phyloP scores from a whole-genome alignment of 164 flowering plant genomes.

The Vitis vinifera region DNA sequence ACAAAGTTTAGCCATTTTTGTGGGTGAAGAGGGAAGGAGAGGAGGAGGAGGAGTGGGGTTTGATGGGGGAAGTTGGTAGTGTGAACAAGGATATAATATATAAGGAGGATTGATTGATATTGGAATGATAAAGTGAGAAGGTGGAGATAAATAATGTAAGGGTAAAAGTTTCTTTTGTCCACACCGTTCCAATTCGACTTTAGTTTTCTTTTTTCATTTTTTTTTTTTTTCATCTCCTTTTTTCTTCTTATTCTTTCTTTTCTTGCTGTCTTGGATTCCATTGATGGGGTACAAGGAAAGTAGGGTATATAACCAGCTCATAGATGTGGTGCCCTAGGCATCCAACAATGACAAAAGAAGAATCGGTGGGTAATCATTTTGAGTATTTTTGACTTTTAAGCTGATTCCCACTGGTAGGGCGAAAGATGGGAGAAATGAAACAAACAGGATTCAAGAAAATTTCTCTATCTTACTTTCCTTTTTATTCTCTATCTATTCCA shows the following conservation, averaged over 20 bases:
- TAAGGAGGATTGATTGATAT: neutral
- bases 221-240: constrained; percentile 10
- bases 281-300: constrained; percentile 33
- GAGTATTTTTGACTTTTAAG: constrained; percentile 1
- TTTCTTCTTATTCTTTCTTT: constrained; percentile 4
- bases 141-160: neutral
- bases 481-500: too few species aligned
- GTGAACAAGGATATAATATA: neutral
- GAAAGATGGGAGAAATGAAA: too few species aligned
- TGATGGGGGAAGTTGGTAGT: constrained; percentile 3
- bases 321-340: constrained; percentile 16
- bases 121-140: neutral
- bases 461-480: too few species aligned
- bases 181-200: constrained; percentile 12
- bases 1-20: constrained; percentile 27
- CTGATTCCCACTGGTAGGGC: neutral
- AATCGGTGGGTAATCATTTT: neutral
- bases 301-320: constrained; percentile 32
- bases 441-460: too few species aligned
- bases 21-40: neutral
- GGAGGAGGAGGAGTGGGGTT: neutral
- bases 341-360: constrained; percentile 1
- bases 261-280: constrained; percentile 23
- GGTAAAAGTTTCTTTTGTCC: constrained; percentile 27
- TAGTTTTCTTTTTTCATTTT: constrained; percentile 11